Base-by-base conservation (phyloP, 495 filamentous ascomycete species). In the Chaetomium fimeti region DNA sequence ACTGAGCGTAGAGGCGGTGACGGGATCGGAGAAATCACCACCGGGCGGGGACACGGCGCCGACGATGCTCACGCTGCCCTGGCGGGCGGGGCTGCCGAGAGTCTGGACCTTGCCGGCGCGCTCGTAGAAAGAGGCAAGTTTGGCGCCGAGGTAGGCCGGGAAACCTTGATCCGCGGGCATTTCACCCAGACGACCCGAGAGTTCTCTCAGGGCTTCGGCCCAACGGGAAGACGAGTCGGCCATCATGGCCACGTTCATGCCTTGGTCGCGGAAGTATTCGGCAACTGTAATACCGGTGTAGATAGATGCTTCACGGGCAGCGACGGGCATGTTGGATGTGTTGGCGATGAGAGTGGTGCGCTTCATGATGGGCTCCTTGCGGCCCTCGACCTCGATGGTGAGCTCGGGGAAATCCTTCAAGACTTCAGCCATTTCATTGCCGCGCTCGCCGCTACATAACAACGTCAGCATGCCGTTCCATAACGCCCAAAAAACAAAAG, bases 161-260 rank as follows among this genome's bases (percentile, higher is more conserved):
- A 97, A 99, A 84, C 94, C 94, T 77, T 99, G 94, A 78, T 98
- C 94, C 75, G 94, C 95, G 76, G 94, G 94, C 94, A 99, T 99
- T 78, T 99, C 94, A 81, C 94, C 94, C 56, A 99, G 82, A 83
- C 94, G 94, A 82, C 95, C 95, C 24, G 95, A 99, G 74, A 99
- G 90, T 81, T 99, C 95, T 89, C 94, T 91, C 71, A 99, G 83
- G 63, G 94, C 94, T 78, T 99, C 94, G 64, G 94, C 94, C 94
- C 95, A 99, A 67, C 94, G 91, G 53, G 95, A 99, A 65, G 93
- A 91, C 27, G 93, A 97, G 78, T 99, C 95, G 61, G 94, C 95
- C 93, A 99, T 98, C 94, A 99, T 98, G 67, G 94, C 92, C 20
- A 98, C 93, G 75, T 93, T 85, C 81, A 97, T 96, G 67, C 94